These are phyloP conservation scores for Peterozyma toletana DNA, from an alignment of 805 yeast genomes.

Conservation along the genomic window DNA sequence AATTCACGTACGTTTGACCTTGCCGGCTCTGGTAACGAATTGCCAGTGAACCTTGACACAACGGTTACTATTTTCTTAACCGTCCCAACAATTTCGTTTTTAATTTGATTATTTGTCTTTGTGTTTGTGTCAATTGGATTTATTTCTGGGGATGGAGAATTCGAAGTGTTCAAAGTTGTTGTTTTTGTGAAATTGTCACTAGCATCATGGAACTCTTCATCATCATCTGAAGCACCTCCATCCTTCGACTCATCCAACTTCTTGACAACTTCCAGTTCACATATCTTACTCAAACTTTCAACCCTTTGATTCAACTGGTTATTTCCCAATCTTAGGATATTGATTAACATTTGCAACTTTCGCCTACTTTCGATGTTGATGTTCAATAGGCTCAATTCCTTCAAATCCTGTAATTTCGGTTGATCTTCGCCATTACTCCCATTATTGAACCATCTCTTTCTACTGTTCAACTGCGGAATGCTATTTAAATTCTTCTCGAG, in stretches of 20 bases:
- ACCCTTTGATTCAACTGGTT: slow-evolving; percentile 66
- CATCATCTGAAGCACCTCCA: slow-evolving; percentile 1
- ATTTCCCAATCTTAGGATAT: slow-evolving; percentile 74
- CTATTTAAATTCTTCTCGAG: slow-evolving; percentile 24
- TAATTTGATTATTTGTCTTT: slow-evolving; percentile 37
- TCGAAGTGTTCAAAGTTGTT: slow-evolving; percentile 2
- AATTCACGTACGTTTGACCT: slow-evolving; percentile 76
- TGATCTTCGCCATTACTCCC: background rate
- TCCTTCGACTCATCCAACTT: slow-evolving; percentile 7
- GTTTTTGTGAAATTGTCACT: slow-evolving; percentile 2
- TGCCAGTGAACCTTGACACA: slow-evolving; percentile 79
- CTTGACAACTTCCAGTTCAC: slow-evolving; percentile 13
- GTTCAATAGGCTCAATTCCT: slow-evolving; percentile 24
- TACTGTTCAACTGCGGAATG: slow-evolving; percentile 15
- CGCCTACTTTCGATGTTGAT: slow-evolving; percentile 59
- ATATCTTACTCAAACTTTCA: slow-evolving; percentile 32
- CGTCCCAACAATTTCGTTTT: slow-evolving; percentile 79
- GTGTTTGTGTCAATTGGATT: slow-evolving; percentile 8
- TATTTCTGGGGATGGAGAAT: slow-evolving; percentile 4
- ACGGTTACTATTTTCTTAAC: slow-evolving; percentile 83
- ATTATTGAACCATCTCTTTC: slow-evolving; percentile 12
- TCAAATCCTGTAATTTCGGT: slow-evolving; percentile 20
- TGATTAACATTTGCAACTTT: slow-evolving; percentile 70
- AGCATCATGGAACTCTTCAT: slow-evolving; percentile 9
- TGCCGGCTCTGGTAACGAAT: slow-evolving; percentile 69